A percentile compares a stretch with the other conserved stretches of the same genome.
These are phyloP conservation scores for Chalciporus chontae DNA, from an alignment of 768 basidiomycete genomes.

Conservation along the genomic window DNA sequence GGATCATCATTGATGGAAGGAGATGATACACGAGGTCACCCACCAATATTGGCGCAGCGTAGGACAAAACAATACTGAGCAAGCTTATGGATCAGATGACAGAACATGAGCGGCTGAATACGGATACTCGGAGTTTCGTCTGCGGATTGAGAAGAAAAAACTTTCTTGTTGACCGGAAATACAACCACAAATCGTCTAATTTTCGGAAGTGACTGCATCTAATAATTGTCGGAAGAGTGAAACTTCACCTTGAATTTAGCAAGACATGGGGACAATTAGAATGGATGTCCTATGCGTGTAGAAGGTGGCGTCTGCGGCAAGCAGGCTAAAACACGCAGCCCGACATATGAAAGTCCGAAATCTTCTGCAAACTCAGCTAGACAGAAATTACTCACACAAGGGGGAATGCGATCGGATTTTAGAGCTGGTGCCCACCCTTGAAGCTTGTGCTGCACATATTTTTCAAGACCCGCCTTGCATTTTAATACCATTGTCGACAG, in stretches of 20 bases:
- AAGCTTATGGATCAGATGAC: constrained; percentile 14
- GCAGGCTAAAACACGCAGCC: constrained; percentile 18
- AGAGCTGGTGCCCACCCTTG: constrained; percentile 5
- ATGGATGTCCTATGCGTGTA: constrained; percentile 13
- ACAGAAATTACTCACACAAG: constrained; percentile 14
- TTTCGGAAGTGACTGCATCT: constrained; percentile 12
- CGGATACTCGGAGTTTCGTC: constrained; percentile 17
- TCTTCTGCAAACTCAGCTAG: constrained; percentile 28
- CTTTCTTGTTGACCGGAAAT: constrained; percentile 16
- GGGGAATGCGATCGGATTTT: constrained; percentile 7
- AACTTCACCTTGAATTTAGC: constrained; percentile 13
- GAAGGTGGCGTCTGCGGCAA: constrained; percentile 22
- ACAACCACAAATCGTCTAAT: constrained; percentile 13
- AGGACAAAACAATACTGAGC: constrained; percentile 3
- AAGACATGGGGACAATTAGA: constrained; percentile 23
- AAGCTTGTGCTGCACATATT: constrained; percentile 7
- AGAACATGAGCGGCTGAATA: constrained; percentile 10
- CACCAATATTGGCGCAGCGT: constrained; percentile 8
- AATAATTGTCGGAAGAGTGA: constrained; percentile 6
- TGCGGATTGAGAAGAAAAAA: constrained; percentile 16
- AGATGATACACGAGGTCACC: constrained; percentile 26
- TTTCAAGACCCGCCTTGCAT: constrained; percentile 4
- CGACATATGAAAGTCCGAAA: constrained; percentile 33
- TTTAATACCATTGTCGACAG: constrained; percentile 11
- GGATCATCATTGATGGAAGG: constrained; percentile 17